These are phyloP conservation scores for Citrus sp. DNA, from an alignment of 345 rosid genomes.

Conservation along the genomic window DNA sequence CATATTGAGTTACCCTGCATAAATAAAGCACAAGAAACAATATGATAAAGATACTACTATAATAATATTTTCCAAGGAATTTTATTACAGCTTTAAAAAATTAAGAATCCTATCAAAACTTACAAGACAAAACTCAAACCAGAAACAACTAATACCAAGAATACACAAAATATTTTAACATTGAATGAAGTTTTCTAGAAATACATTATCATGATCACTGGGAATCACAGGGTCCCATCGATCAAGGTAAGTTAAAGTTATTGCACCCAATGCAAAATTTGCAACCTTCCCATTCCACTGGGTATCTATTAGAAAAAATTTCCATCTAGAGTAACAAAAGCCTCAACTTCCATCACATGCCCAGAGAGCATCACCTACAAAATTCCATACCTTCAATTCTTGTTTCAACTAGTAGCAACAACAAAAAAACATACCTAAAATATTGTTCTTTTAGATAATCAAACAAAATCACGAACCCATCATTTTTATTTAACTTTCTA, in stretches of 20 bases:
- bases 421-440: not conserved
- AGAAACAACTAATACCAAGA: not conserved
- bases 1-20: constrained; percentile 41
- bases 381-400: not conserved
- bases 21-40: not conserved
- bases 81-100: not conserved
- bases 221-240: not conserved
- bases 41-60: not conserved
- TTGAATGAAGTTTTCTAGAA: not conserved
- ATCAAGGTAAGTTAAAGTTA: not conserved
- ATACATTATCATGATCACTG: not conserved
- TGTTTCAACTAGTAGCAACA: not conserved
- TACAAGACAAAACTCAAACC: not conserved
- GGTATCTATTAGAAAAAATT: not conserved
- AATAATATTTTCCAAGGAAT: not conserved
- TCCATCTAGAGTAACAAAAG: not conserved
- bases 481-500: not conserved
- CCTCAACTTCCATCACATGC: not conserved
- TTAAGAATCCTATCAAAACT: not conserved
- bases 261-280: not conserved
- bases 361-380: not conserved
- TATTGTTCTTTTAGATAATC: not conserved
- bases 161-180: not conserved
- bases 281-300: not conserved
- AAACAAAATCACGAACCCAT: not conserved